phyloP scores from a whole-genome alignment of 371 early-diverging fungal genomes.

The Mortierella sp. region DNA sequence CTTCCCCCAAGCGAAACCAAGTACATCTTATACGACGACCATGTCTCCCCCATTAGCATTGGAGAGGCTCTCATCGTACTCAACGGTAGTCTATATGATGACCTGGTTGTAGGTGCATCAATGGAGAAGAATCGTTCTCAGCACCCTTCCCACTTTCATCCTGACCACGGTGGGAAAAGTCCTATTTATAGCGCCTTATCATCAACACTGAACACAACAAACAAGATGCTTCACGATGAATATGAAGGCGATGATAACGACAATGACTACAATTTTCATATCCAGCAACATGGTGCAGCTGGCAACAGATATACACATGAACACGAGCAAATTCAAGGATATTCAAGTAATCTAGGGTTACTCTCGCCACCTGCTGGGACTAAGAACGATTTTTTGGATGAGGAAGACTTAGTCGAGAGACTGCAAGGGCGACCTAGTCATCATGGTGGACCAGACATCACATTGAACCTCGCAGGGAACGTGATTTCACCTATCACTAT shows the following conservation, averaged over 20 bases:
- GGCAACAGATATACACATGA: neutral
- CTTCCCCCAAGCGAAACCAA: constrained; percentile 51
- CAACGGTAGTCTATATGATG: constrained; percentile 33
- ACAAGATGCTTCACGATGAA: neutral
- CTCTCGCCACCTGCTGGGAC: constrained; percentile 11
- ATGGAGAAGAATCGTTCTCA: neutral
- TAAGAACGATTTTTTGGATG: neutral
- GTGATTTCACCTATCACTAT: constrained; percentile 32
- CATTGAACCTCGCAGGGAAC: constrained; percentile 48
- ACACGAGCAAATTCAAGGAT: neutral
- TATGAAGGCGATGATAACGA: neutral
- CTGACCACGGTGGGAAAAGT: neutral
- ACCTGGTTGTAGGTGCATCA: constrained; percentile 6
- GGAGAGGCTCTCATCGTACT: constrained; percentile 31
- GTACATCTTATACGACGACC: constrained; percentile 52
- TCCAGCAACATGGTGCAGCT: neutral
- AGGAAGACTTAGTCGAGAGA: neutral
- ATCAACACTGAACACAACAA: neutral
- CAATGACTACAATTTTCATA: neutral
- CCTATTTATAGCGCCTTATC: constrained; percentile 17
- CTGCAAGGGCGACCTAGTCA: constrained; percentile 31
- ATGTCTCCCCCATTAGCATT: constrained; percentile 40
- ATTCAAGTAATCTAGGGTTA: neutral
- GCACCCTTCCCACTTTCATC: constrained; percentile 3
- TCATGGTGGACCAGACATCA: constrained; percentile 30